Conservation (phyloP, 176 grass and related monocot genomes). For the Pontederia paniculata region DNA sequence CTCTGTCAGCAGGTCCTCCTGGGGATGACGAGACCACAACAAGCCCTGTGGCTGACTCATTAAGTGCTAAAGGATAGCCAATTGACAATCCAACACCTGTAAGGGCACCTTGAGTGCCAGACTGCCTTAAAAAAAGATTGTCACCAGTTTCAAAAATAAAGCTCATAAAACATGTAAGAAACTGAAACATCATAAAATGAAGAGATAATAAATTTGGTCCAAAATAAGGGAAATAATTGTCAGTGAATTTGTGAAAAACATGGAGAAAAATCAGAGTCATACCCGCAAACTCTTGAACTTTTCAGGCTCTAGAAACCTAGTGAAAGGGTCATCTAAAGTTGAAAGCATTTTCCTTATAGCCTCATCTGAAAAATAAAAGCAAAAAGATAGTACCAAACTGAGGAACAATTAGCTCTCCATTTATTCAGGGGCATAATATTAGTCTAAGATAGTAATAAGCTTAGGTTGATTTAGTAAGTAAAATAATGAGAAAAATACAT, state of each 20-base stretch:
- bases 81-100: conserved; percentile 93
- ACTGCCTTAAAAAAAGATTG: conserved; percentile 81
- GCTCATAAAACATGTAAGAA: not conserved
- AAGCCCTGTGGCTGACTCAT: conserved; percentile 59
- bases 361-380: conserved; percentile 46
- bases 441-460: not conserved
- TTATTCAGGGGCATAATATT: not conserved
- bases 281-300: conserved; percentile 97
- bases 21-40: conserved; percentile 67
- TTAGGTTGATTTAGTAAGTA: conserved; percentile 2
- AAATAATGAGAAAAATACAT: conserved; percentile 41
- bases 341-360: conserved; percentile 96
- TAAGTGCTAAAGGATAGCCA: conserved; percentile 47
- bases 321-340: conserved; percentile 82
- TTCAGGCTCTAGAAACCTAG: conserved; percentile 91
- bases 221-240: not conserved
- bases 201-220: not conserved
- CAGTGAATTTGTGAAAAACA: not conserved
- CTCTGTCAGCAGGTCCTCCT: conserved; percentile 77
- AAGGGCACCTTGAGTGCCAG: conserved; percentile 88
- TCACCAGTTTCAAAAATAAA: conserved; percentile 20
- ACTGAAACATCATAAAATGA: not conserved
- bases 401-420: not conserved
- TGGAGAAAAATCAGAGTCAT: conserved; percentile 21
- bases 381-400: conserved; percentile 1